A percentile compares a stretch with the other conserved stretches of the same genome.
phyloP scores from a whole-genome alignment of 352 stramenopile species.

The Pythium aristosporum region DNA sequence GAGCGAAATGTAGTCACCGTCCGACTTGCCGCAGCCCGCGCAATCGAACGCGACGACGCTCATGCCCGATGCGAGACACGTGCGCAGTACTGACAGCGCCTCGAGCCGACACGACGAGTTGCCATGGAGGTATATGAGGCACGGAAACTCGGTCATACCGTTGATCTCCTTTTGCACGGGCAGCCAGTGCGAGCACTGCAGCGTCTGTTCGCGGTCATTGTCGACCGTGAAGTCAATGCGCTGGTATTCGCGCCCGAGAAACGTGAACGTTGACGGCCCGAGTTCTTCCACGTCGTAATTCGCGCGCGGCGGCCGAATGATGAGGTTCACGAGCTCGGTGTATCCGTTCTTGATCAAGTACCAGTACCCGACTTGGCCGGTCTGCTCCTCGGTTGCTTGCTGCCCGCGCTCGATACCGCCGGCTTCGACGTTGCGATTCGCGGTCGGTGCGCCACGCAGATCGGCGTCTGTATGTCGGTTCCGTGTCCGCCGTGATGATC shows the following conservation, averaged over 20 bases:
- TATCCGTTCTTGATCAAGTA: constrained; percentile 90
- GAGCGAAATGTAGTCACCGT: constrained; percentile 97
- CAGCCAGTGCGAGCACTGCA: constrained; percentile 96
- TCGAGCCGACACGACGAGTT: constrained; percentile 96
- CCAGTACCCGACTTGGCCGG: constrained; percentile 80
- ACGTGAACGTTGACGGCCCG: constrained; percentile 89
- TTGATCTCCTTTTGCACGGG: constrained; percentile 44
- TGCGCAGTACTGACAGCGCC: constrained; percentile 89
- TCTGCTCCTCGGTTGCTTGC: constrained; percentile 70
- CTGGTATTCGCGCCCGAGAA: constrained; percentile 84
- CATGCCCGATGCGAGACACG: constrained; percentile 91
- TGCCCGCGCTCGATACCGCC: constrained; percentile 77
- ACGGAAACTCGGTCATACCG: constrained; percentile 57
- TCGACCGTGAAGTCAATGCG: constrained; percentile 90
- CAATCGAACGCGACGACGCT: constrained; percentile 98
- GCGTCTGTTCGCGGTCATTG: constrained; percentile 74
- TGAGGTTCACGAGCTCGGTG: constrained; percentile 96
- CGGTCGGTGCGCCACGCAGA: not conserved
- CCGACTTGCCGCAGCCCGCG: constrained; percentile 92
- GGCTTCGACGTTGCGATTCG: constrained; percentile 29
- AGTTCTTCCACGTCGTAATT: constrained; percentile 91
- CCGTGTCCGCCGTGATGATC: constrained; percentile 7
- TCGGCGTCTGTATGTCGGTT: constrained; percentile 15
- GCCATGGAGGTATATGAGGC: constrained; percentile 98
- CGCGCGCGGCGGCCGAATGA: constrained; percentile 95